These are phyloP conservation scores for Silene latifolia DNA, from an alignment of 148 eudicot genomes.

Conservation along the genomic window DNA sequence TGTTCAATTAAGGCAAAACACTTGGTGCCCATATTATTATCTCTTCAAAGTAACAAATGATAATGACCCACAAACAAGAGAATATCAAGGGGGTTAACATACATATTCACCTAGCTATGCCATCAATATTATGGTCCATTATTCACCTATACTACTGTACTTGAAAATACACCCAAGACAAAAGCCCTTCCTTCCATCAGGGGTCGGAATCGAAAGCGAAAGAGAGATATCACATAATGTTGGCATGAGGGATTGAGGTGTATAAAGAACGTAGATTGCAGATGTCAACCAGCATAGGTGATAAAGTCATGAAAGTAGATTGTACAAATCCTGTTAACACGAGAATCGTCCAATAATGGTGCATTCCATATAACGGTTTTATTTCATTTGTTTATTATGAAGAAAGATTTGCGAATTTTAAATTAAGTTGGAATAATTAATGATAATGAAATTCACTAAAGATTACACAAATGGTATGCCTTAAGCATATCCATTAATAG, in stretches of 20 bases:
- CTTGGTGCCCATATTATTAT: slow-evolving; percentile 18
- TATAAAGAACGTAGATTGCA: too few species aligned
- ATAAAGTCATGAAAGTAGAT: too few species aligned
- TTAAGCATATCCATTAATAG: slow-evolving; percentile 25
- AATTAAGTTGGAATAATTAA: slow-evolving; percentile 8
- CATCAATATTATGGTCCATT: not conserved
- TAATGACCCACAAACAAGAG: slow-evolving; percentile 20
- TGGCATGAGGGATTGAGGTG: not conserved
- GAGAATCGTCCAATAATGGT: too few species aligned
- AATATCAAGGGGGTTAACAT: slow-evolving; percentile 7
- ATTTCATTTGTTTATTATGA: too few species aligned
- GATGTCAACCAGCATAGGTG: too few species aligned
- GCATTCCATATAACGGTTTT: too few species aligned
- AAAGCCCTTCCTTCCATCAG: not conserved
- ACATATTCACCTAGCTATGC: not conserved
- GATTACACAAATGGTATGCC: slow-evolving; percentile 28
- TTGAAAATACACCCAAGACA: too few species aligned
- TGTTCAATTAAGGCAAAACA: slow-evolving; percentile 23
- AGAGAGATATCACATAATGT: not conserved
- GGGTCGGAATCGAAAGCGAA: not conserved
- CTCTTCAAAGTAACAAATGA: slow-evolving; percentile 11
- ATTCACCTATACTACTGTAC: slow-evolving; percentile 13
- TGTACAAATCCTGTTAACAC: too few species aligned
- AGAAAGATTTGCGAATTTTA: too few species aligned
- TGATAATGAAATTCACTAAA: slow-evolving; percentile 18